A percentile compares a stretch with the other conserved stretches of the same genome.
These are phyloP conservation scores for Elsinoe australis DNA, from an alignment of 2,329 filamentous ascomycete genomes.

Conservation along the genomic window DNA sequence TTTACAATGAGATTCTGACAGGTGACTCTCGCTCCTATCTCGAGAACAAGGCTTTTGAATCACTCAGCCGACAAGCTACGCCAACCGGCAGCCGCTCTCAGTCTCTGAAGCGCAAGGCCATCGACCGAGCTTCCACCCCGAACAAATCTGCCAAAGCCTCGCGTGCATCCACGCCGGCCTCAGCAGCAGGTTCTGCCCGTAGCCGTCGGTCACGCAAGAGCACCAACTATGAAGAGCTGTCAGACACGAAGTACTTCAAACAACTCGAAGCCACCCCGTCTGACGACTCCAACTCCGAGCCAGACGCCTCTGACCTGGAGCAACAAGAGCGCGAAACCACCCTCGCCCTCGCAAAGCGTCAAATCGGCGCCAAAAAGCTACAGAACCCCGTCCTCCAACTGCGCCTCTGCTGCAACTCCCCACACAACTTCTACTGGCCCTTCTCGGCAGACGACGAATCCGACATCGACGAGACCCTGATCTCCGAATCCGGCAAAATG, in stretches of 20 bases:
- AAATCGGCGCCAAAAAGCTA: slow-evolving; percentile 84
- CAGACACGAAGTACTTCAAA: slow-evolving; percentile 76
- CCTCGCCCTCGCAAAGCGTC: slow-evolving; percentile 71
- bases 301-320: slow-evolving; percentile 45
- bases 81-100: slow-evolving; percentile 38
- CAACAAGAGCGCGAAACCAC: slow-evolving; percentile 60
- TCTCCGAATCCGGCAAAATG: slow-evolving; percentile 92
- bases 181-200: slow-evolving; percentile 35
- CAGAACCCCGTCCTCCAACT: slow-evolving; percentile 91
- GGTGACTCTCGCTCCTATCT: slow-evolving; percentile 50
- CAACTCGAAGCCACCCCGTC: slow-evolving; percentile 57
- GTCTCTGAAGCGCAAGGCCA: slow-evolving; percentile 52
- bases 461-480: slow-evolving; percentile 65
- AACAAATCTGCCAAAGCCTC: slow-evolving; percentile 71
- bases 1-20: slow-evolving; percentile 69
- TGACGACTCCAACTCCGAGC: slow-evolving; percentile 28
- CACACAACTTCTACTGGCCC: slow-evolving; percentile 94
- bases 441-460: slow-evolving; percentile 57
- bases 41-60: slow-evolving; percentile 67
- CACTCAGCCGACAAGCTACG: slow-evolving; percentile 49
- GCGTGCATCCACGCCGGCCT: slow-evolving; percentile 63
- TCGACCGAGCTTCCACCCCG: slow-evolving; percentile 37
- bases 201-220: slow-evolving; percentile 46
- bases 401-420: slow-evolving; percentile 83
- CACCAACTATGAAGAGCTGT: slow-evolving; percentile 61